Evolutionary conservation across 2,329 filamentous ascomycete genomes (phyloP).

Genomic region (Penicillium sp.): DNA sequence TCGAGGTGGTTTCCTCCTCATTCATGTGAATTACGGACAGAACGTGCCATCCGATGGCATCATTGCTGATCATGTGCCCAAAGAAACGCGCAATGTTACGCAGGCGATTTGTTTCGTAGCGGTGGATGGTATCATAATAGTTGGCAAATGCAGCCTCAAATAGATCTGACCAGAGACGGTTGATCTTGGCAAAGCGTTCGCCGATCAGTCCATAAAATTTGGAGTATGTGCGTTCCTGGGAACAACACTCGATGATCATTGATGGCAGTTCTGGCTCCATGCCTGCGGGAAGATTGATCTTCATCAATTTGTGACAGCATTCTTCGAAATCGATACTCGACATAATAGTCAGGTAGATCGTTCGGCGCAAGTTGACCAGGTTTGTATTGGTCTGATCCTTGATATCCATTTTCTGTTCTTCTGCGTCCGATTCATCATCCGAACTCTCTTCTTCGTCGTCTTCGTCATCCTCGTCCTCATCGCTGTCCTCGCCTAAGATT

Average conservation of each 20-base stretch:
- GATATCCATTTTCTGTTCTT: constrained; percentile 87
- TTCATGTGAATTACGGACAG: constrained; percentile 85
- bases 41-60: constrained; percentile 91
- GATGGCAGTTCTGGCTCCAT: constrained; percentile 89
- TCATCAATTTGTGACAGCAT: constrained; percentile 96
- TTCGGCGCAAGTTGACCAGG: constrained; percentile 87
- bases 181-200: constrained; percentile 94
- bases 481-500: constrained; percentile 91
- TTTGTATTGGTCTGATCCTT: constrained; percentile 98
- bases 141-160: constrained; percentile 89
- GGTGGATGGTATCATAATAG: constrained; percentile 97
- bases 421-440: constrained; percentile 72
- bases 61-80: constrained; percentile 83
- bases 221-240: constrained; percentile 93
- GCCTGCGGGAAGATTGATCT: constrained; percentile 83
- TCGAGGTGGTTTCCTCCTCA: constrained; percentile 95
- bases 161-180: constrained; percentile 89
- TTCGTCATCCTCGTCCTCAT: constrained; percentile 71
- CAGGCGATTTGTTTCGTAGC: constrained; percentile 92
- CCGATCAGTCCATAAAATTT: constrained; percentile 97
- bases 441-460: constrained; percentile 61
- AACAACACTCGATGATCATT: constrained; percentile 97
- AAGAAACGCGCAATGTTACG: constrained; percentile 96
- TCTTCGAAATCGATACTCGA: constrained; percentile 95
- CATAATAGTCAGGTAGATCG: constrained; percentile 98